A percentile compares a stretch with the other conserved stretches of the same genome.
These are phyloP conservation scores for Phytophthora foliorum DNA, from an alignment of 352 stramenopile species.

Conservation along the genomic window DNA sequence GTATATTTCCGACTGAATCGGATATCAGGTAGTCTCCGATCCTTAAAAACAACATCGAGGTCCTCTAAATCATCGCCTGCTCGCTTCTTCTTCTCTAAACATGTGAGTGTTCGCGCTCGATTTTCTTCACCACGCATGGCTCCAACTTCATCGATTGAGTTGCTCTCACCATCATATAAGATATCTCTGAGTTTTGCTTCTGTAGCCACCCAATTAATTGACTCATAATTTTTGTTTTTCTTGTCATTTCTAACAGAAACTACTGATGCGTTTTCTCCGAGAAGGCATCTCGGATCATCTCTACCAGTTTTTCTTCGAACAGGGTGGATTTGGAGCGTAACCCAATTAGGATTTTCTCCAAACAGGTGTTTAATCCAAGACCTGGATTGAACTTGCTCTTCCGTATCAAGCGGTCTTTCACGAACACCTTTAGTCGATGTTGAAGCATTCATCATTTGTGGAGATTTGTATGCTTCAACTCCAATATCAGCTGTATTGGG, in stretches of 20 bases:
- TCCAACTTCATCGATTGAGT: too few relatives aligned
- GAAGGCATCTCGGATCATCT: conserved; percentile 7
- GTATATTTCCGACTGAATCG: conserved; percentile 1
- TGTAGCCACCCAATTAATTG: conserved; percentile 23
- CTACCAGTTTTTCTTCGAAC: conserved; percentile 6
- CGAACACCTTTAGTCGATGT: too few relatives aligned
- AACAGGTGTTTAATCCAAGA: background rate
- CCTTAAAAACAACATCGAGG: conserved; percentile 2
- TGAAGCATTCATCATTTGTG: too few relatives aligned
- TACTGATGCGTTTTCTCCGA: background rate
- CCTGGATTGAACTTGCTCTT: background rate
- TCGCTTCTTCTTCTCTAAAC: background rate
- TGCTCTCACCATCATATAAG: conserved; percentile 9
- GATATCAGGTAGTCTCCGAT: conserved; percentile 2
- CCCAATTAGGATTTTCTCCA: background rate
- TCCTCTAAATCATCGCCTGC: too few relatives aligned
- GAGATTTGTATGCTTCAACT: too few relatives aligned
- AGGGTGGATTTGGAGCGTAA: background rate
- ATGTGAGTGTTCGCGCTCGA: too few relatives aligned
- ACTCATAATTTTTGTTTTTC: background rate
- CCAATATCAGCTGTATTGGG: conserved; percentile 29
- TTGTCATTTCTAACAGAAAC: background rate
- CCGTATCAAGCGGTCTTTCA: too few relatives aligned
- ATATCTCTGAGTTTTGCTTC: conserved; percentile 15
- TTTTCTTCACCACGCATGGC: background rate